Evolutionary conservation across 352 stramenopile genomes (phyloP).

Genomic region (Pythium coloratum): DNA sequence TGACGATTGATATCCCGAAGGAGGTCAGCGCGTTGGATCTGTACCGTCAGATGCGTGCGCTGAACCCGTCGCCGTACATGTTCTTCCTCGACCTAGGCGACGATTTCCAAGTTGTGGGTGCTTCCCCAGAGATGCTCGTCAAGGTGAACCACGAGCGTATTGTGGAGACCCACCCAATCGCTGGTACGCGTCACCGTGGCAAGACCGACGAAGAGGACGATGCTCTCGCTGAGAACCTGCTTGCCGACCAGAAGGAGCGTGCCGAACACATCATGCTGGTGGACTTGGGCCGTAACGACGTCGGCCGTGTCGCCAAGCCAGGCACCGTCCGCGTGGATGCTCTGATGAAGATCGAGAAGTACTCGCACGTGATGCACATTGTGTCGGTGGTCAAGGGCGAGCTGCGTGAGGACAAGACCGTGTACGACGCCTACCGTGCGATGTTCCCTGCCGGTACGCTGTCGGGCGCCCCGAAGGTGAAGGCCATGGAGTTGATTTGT

Average conservation of each 20-base stretch:
- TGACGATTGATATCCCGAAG: conserved; percentile 64
- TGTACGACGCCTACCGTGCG: conserved; percentile 89
- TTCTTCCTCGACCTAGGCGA: conserved; percentile 86
- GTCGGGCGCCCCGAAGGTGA: conserved; percentile 88
- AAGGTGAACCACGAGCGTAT: conserved; percentile 85
- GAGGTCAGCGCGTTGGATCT: conserved; percentile 76
- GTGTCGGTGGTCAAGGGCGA: conserved; percentile 87
- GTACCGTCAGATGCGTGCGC: conserved; percentile 87
- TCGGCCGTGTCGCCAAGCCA: conserved; percentile 82
- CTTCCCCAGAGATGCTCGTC: conserved; percentile 89
- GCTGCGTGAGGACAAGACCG: conserved; percentile 73
- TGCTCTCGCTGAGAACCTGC: conserved; percentile 71
- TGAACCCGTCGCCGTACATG: conserved; percentile 92
- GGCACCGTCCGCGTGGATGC: conserved; percentile 80
- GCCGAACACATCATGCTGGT: conserved; percentile 93
- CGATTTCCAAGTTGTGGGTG: conserved; percentile 86
- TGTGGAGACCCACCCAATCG: conserved; percentile 90
- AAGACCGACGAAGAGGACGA: conserved; percentile 86
- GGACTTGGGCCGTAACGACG: conserved; percentile 89
- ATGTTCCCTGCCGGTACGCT: conserved; percentile 88
- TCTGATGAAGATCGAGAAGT: conserved; percentile 92
- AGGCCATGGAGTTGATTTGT: conserved; percentile 89
- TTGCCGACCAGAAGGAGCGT: conserved; percentile 88
- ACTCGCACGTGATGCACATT: conserved; percentile 93
- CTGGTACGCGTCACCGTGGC: conserved; percentile 83